Conservation (phyloP, 1,284 basidiomycete species). For the Cryptococcus jaspeensis region DNA sequence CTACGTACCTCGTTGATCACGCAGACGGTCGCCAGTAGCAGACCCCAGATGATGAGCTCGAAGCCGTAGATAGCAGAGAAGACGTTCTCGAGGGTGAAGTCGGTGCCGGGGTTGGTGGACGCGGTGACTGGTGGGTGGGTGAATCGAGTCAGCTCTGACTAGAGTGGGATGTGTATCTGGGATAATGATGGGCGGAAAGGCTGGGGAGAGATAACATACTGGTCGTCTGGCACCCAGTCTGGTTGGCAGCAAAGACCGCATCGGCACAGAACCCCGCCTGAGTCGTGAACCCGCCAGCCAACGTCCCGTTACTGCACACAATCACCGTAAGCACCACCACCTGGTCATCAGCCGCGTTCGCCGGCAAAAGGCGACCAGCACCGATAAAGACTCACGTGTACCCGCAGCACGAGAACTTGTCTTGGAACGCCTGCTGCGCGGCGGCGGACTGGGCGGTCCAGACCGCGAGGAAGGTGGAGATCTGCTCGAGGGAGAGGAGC, state of each 20-base stretch:
- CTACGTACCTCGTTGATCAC: conserved; percentile 72
- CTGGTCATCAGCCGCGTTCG: too few relatives aligned
- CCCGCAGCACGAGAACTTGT: conserved; percentile 77
- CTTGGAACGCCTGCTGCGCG: conserved; percentile 64
- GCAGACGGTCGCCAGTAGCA: conserved; percentile 75
- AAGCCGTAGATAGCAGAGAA: conserved; percentile 80
- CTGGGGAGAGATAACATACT: conserved; percentile 57
- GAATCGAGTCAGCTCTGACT: too few relatives aligned
- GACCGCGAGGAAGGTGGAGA: conserved; percentile 61
- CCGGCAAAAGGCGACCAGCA: too few relatives aligned
- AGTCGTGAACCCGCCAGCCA: conserved; percentile 49
- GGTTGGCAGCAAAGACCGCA: conserved; percentile 55
- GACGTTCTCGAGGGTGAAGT: conserved; percentile 69
- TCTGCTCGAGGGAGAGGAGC: conserved; percentile 71
- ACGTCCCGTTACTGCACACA: conserved; percentile 56
- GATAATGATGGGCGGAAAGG: not conserved
- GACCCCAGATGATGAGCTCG: conserved; percentile 69
- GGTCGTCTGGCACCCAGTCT: conserved; percentile 60
- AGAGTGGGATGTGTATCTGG: not conserved
- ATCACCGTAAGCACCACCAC: not conserved
- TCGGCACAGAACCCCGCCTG: conserved; percentile 62
- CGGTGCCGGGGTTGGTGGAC: conserved; percentile 55
- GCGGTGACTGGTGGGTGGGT: conserved; percentile 15
- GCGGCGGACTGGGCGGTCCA: conserved; percentile 58
- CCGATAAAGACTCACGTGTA: conserved; percentile 57